These are phyloP conservation scores for Saccharomycopsis synnaedendra DNA, from an alignment of 805 yeast genomes.

Conservation along the genomic window DNA sequence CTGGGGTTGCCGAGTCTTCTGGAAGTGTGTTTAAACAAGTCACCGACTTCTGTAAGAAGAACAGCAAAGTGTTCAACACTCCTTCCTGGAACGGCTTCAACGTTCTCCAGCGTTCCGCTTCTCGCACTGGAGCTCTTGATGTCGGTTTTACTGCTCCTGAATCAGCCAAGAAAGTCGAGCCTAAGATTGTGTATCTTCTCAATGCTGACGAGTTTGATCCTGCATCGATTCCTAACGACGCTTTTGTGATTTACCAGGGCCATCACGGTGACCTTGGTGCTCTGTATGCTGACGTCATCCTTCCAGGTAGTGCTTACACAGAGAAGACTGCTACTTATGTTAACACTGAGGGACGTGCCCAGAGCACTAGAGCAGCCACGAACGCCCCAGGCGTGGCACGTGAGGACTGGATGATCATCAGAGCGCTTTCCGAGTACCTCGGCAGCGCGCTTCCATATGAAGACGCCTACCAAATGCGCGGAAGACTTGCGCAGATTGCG, in stretches of 20 bases:
- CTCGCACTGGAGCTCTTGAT: conserved; percentile 82
- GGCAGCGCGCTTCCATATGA: conserved; percentile 67
- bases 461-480: conserved; percentile 53
- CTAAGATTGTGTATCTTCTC: conserved; percentile 68
- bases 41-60: conserved; percentile 44
- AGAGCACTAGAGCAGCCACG: conserved; percentile 75
- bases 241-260: conserved; percentile 83
- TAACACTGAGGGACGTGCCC: conserved; percentile 86
- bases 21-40: conserved; percentile 50
- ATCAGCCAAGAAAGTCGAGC: conserved; percentile 34
- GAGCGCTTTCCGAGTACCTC: conserved; percentile 73
- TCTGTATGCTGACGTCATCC: conserved; percentile 73
- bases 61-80: conserved; percentile 47
- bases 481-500: conserved; percentile 63
- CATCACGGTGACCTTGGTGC: conserved; percentile 91
- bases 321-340: conserved; percentile 79
- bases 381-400: conserved; percentile 84
- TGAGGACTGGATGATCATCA: conserved; percentile 82
- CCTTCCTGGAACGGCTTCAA: conserved; percentile 76
- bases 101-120: conserved; percentile 73
- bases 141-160: conserved; percentile 53
- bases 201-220: conserved; percentile 76
- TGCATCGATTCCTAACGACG: conserved; percentile 65
- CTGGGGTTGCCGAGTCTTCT: conserved; percentile 58
- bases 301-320: conserved; percentile 84